Percentiles rank a stretch among this genome's conserved stretches.
Evolutionary conservation across 1,284 basidiomycete species (phyloP).

Genomic region (Ceratobasidium theobromae): DNA sequence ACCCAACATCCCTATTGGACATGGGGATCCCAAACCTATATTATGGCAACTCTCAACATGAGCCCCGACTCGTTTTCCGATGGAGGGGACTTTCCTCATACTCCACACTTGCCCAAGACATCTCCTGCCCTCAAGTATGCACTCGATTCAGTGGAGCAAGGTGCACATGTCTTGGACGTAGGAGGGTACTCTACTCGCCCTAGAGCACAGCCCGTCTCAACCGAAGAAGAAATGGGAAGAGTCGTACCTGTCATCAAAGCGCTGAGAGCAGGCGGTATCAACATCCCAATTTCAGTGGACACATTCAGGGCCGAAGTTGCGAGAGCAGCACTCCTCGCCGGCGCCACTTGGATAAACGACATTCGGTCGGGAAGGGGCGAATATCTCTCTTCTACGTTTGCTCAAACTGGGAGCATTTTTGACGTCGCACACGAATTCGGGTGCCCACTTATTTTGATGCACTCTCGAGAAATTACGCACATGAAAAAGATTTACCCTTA

Average conservation of each 20-base stretch:
- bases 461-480: slow-evolving; percentile 80
- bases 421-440: slow-evolving; percentile 58
- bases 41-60: slow-evolving; percentile 94
- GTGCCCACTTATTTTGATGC: slow-evolving; percentile 86
- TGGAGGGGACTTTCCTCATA: slow-evolving; percentile 61
- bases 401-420: slow-evolving; percentile 57
- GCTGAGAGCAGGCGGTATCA: slow-evolving; percentile 43
- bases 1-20: slow-evolving; percentile 31
- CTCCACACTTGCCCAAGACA: slow-evolving; percentile 33
- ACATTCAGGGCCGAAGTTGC: slow-evolving; percentile 91
- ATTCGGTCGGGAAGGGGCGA: slow-evolving; percentile 77
- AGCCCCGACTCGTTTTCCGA: slow-evolving; percentile 99
- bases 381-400: slow-evolving; percentile 35
- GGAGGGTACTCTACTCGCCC: slow-evolving; percentile 95
- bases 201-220: slow-evolving; percentile 64
- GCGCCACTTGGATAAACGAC: slow-evolving; percentile 94
- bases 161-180: slow-evolving; percentile 84
- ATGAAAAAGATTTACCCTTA: slow-evolving; percentile 67
- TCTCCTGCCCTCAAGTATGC: slow-evolving; percentile 53
- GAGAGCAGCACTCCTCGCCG: slow-evolving; percentile 69
- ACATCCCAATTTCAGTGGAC: slow-evolving; percentile 79
- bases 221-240: slow-evolving; percentile 72
- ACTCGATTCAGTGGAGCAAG: slow-evolving; percentile 50
- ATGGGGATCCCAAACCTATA: slow-evolving; percentile 51
- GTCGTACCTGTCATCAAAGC: slow-evolving; percentile 71